Base-by-base conservation (phyloP, 2,329 filamentous ascomycete genomes). In the Diaporthe sp. region DNA sequence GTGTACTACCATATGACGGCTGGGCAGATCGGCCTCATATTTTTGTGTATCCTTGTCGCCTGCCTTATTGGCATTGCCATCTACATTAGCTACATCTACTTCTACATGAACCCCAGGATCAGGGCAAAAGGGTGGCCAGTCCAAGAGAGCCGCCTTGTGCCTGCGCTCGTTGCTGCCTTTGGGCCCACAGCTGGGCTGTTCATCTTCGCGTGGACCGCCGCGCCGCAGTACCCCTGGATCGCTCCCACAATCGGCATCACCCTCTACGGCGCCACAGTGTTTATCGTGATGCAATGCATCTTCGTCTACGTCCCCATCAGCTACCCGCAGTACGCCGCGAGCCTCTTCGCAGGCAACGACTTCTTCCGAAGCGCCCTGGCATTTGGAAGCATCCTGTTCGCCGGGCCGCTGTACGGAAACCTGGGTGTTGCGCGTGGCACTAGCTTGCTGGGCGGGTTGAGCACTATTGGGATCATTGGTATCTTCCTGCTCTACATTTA, bases 261-360 rank as follows among this genome's bases (percentile, higher is more conserved):
- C 51, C 82, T 91, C 70, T 91, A 90, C 80, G 86, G 84, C 50
- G 85, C 83, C 15, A 83, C 82, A 3, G 87, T 86, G 42, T 91
- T 90, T 78, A 78, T 90, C 73, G 83, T 91, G 71, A 86, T 91
- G 83, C 89, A 91, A 80, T 89, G 87, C 81, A 87, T 91, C 80
- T 91, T 91, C 78, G 84, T 90, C 76, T 91, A 91, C 81, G 86
- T 91, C 22, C 88, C 89, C 0, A 82, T 90, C 27, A 85, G 83
- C 69, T 91, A 91, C 77, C 88, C 88, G 6, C 82, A 84, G 77
- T 90, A 91, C 78, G 89, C 89, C 0, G 89, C 90, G 50, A 88
- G 85, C 65, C 82, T 92, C 30, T 91, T 92, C 78, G 90, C 90
- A 0, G 89, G 85, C 8, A 92, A 91, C 78, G 90, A 91, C 82